A percentile compares a stretch with the other conserved stretches of the same genome.
Evolutionary conservation across 2,329 filamentous ascomycete species (phyloP).

Genomic region (Sarocladiaceae sp.): DNA sequence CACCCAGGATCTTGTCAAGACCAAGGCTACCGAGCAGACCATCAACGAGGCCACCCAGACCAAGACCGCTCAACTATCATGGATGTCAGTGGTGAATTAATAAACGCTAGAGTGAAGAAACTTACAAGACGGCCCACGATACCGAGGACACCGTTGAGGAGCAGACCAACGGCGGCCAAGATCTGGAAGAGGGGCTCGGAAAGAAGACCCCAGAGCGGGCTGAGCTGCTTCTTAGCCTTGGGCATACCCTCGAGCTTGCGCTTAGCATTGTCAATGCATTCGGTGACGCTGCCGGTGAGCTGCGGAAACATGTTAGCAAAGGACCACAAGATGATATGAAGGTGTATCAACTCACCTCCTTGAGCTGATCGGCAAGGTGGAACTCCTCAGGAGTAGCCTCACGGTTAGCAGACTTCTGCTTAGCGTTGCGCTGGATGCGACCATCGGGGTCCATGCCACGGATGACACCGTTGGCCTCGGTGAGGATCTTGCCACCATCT

Average conservation of each 20-base stretch:
- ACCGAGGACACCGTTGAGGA: constrained; percentile 78
- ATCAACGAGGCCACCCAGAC: constrained; percentile 77
- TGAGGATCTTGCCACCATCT: constrained; percentile 75
- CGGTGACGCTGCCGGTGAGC: constrained; percentile 74
- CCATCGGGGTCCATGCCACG: constrained; percentile 87
- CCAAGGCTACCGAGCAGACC: constrained; percentile 73
- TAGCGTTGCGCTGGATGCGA: constrained; percentile 77
- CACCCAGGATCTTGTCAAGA: constrained; percentile 68
- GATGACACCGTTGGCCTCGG: constrained; percentile 82
- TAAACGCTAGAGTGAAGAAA: constrained; percentile 2
- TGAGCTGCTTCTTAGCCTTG: constrained; percentile 90
- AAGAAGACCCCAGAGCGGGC: constrained; percentile 80
- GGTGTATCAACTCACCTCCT: constrained; percentile 53
- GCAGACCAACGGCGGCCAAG: constrained; percentile 78
- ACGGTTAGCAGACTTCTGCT: constrained; percentile 74
- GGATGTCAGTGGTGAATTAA: background rate
- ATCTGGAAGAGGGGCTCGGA: constrained; percentile 90
- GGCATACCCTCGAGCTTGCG: constrained; percentile 88
- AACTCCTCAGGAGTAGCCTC: constrained; percentile 67
- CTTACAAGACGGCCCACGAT: constrained; percentile 71
- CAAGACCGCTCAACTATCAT: constrained; percentile 64
- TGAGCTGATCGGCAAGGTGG: constrained; percentile 76
- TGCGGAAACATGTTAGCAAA: constrained; percentile 22
- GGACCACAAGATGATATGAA: background rate
- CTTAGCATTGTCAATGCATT: constrained; percentile 83